Conservation (phyloP, 225 moss, liverwort and hornwort species). For the Bryum argenteum region DNA sequence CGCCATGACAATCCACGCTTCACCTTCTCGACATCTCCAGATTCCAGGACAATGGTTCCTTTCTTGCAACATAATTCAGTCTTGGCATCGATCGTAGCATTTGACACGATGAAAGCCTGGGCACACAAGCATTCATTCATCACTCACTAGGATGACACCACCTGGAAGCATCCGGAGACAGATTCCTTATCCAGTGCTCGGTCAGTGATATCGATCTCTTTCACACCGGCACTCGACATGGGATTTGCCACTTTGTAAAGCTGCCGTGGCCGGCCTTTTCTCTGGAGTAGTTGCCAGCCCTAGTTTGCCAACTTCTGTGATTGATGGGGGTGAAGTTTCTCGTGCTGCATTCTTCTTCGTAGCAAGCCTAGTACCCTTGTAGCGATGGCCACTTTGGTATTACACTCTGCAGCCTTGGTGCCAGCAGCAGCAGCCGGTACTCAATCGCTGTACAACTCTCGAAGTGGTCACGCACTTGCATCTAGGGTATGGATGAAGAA, state of each 20-base stretch:
- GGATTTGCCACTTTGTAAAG: constrained; percentile 16
- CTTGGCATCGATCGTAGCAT: too few species aligned
- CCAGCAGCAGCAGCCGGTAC: constrained; percentile 20
- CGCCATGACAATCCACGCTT: too few species aligned
- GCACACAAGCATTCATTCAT: neutral
- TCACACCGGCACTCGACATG: constrained; percentile 21
- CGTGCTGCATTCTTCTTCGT: neutral
- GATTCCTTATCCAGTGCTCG: constrained; percentile 44
- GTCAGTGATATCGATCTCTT: constrained; percentile 12
- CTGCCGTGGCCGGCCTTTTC: neutral
- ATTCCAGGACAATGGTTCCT: too few species aligned
- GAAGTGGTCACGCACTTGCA: constrained; percentile 27
- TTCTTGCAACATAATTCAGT: too few species aligned
- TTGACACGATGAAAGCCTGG: too few species aligned
- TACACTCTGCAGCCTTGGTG: constrained; percentile 12
- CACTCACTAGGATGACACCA: constrained; percentile 20
- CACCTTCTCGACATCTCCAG: too few species aligned
- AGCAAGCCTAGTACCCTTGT: constrained; percentile 11
- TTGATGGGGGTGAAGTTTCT: constrained; percentile 1
- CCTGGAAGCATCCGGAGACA: constrained; percentile 33
- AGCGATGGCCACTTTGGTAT: constrained; percentile 44
- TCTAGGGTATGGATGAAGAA: constrained; percentile 27
- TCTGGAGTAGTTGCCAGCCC: neutral
- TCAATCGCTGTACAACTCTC: constrained; percentile 18
- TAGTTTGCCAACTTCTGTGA: constrained; percentile 9